Percentiles rank a stretch among this genome's conserved stretches.
Evolutionary conservation across 1,284 basidiomycete species (phyloP).

Genomic region (Phaffia rhodozyma): DNA sequence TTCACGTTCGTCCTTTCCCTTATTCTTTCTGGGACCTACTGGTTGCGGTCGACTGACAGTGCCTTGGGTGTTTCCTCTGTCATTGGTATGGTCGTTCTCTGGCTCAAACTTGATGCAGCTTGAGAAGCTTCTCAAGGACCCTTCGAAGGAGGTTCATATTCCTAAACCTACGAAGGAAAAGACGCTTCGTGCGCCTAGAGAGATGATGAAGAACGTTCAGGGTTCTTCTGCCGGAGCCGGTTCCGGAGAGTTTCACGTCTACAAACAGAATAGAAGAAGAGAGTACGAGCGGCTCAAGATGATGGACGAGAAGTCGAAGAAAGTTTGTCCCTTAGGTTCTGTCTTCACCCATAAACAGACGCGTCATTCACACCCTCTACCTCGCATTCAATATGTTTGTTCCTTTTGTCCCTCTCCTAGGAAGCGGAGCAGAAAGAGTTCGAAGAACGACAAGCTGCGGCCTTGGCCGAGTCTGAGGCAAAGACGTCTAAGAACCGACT

Average conservation of each 20-base stretch:
- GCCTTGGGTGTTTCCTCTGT: slow-evolving; percentile 13
- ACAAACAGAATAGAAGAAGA: slow-evolving; percentile 83
- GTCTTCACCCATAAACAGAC: neutral
- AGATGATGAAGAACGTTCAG: slow-evolving; percentile 98
- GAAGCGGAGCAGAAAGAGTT: slow-evolving; percentile 55
- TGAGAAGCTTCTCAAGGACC: slow-evolving; percentile 74
- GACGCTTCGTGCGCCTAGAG: slow-evolving; percentile 60
- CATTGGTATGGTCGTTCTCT: neutral
- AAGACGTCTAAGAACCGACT: slow-evolving; percentile 88
- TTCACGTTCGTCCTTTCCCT: slow-evolving; percentile 20
- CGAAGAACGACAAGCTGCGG: slow-evolving; percentile 49
- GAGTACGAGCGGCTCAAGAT: slow-evolving; percentile 90
- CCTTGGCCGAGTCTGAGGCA: slow-evolving; percentile 55
- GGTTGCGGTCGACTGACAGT: slow-evolving; percentile 18
- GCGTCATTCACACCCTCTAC: neutral
- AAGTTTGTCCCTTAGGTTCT: slow-evolving; percentile 43
- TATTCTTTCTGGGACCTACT: neutral
- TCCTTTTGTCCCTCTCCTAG: slow-evolving; percentile 34
- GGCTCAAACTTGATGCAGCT: slow-evolving; percentile 42
- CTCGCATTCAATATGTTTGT: neutral
- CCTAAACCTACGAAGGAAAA: slow-evolving; percentile 66
- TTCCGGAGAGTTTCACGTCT: slow-evolving; percentile 77
- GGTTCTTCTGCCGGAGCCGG: slow-evolving; percentile 64
- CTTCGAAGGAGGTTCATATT: slow-evolving; percentile 61
- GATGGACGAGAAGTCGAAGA: slow-evolving; percentile 68